Evolutionary conservation across 768 basidiomycete species (phyloP).

Genomic region (Multifurca ochricompacta): DNA sequence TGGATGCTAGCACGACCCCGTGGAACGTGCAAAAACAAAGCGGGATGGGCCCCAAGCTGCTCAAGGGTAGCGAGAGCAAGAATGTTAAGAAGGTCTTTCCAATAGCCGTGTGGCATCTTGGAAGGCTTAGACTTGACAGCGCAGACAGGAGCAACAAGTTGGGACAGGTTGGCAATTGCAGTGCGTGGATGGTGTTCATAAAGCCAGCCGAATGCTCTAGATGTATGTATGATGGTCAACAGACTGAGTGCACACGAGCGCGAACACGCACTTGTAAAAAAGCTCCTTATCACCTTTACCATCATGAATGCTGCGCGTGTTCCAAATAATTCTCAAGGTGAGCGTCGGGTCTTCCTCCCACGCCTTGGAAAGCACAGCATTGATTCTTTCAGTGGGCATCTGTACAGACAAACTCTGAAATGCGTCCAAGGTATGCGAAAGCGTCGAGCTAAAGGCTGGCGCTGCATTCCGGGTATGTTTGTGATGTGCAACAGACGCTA

Average conservation of each 20-base stretch:
- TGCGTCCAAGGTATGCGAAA: conserved; percentile 46
- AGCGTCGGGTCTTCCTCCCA: conserved; percentile 52
- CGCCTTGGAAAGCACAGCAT: conserved; percentile 36
- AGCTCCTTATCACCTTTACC: conserved; percentile 53
- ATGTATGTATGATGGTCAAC: neutral
- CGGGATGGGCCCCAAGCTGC: conserved; percentile 32
- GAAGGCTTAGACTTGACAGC: conserved; percentile 24
- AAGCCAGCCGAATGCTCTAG: conserved; percentile 57
- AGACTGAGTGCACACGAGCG: neutral
- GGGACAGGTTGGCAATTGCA: conserved; percentile 43
- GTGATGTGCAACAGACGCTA: conserved; percentile 35
- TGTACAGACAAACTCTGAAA: conserved; percentile 38
- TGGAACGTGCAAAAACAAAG: conserved; percentile 1
- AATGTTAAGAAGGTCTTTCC: conserved; percentile 70
- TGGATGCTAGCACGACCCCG: neutral
- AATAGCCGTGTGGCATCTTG: conserved; percentile 49
- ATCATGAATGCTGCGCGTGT: conserved; percentile 59
- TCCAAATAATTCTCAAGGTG: conserved; percentile 65
- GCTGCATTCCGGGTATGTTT: conserved; percentile 45
- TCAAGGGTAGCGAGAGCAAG: conserved; percentile 49
- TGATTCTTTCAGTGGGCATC: conserved; percentile 23
- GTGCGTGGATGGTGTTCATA: conserved; percentile 63
- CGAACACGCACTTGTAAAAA: conserved; percentile 45
- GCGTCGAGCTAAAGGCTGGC: conserved; percentile 44
- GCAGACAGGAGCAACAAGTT: conserved; percentile 25